Base-by-base conservation (phyloP, 345 rosid species). In the Pistacia integerrima region DNA sequence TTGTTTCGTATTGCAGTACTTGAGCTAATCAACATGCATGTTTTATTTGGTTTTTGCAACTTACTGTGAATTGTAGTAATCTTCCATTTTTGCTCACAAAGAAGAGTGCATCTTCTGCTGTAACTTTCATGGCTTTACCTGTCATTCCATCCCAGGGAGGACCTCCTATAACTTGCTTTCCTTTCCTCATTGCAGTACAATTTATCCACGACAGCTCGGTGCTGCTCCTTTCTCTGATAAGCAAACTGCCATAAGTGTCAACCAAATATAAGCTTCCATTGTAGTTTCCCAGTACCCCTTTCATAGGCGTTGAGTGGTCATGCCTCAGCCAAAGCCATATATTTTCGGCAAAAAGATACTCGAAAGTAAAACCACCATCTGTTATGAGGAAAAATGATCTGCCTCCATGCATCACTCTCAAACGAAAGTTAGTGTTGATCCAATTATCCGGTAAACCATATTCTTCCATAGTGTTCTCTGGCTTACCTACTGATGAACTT, bases 281-380 rank as follows among this genome's bases (percentile, higher is more conserved):
- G 76, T 91, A 91, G 82, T 82, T 88, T 57, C 90, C 93, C 3
- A 89, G 75, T 11, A 79, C 87, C 25, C 88, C 95, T 82, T 76
- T 79, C 80, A 91, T 84, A 14, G 87, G 82, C 14, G 93, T 85
- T 67, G 91, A 54, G 79, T 91, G 90, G 46, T 89, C 93, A 25
- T 91, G 93, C 79, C 87, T 85, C 74, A 88, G 73, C 93, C 95
- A 91, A 63, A 91, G 82, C 93, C 91, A 89, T 30, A 85, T 67
- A 63, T 76, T 86, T 64, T 91, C 96, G 33, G 87, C 75, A 35
- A 87, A 84, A 17, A 91, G 84, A 80, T 89, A 87, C 76, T 91
- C 93, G 18, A 88, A 89, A 46, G 85, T 84, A 82, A 83, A 71
- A 67, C 93, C 95, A 14, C 64, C 81, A 63, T 86, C 85, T 44